Evolutionary conservation across 2,329 filamentous ascomycete species (phyloP).

Genomic region (Chaetomium olivaceum): DNA sequence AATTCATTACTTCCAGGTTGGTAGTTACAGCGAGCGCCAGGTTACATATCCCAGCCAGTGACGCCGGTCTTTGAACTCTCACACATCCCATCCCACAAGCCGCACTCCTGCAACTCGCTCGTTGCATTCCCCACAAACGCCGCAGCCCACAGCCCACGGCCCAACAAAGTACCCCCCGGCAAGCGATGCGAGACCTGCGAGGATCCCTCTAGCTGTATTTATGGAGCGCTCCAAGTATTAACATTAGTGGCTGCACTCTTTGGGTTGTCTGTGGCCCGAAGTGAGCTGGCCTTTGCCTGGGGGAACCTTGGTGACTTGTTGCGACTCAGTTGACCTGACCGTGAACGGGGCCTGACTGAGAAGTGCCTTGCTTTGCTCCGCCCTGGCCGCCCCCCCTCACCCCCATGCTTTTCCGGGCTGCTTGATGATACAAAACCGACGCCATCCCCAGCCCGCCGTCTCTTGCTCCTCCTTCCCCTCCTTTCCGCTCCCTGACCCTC

Average conservation of each 20-base stretch:
- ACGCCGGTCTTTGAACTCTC: slow-evolving; percentile 15
- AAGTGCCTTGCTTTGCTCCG: slow-evolving; percentile 29
- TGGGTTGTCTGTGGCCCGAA: slow-evolving; percentile 27
- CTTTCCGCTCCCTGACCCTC: slow-evolving; percentile 14
- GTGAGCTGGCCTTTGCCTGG: slow-evolving; percentile 19
- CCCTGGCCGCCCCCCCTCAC: slow-evolving; percentile 23
- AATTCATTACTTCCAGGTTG: not conserved
- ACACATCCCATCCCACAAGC: slow-evolving; percentile 15
- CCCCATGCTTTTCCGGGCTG: slow-evolving; percentile 22
- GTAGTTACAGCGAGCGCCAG: not conserved
- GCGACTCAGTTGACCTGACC: slow-evolving; percentile 31
- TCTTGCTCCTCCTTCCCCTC: slow-evolving; percentile 15
- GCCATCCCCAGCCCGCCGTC: slow-evolving; percentile 28
- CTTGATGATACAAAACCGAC: slow-evolving; percentile 35
- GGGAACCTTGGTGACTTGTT: slow-evolving; percentile 21
- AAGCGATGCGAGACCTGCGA: slow-evolving; percentile 28
- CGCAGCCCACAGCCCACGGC: slow-evolving; percentile 21
- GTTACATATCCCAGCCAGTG: slow-evolving; percentile 1
- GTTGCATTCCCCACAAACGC: slow-evolving; percentile 21
- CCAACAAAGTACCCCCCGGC: slow-evolving; percentile 24
- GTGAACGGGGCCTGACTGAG: slow-evolving; percentile 19
- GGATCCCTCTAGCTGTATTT: slow-evolving; percentile 22
- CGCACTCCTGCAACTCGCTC: slow-evolving; percentile 7
- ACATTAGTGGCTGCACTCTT: slow-evolving; percentile 23
- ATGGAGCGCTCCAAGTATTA: slow-evolving; percentile 23